Percentiles rank a stretch among this genome's conserved stretches.
Conservation (phyloP, 768 basidiomycete species). For the Naganishia vaughanmartiniae region DNA sequence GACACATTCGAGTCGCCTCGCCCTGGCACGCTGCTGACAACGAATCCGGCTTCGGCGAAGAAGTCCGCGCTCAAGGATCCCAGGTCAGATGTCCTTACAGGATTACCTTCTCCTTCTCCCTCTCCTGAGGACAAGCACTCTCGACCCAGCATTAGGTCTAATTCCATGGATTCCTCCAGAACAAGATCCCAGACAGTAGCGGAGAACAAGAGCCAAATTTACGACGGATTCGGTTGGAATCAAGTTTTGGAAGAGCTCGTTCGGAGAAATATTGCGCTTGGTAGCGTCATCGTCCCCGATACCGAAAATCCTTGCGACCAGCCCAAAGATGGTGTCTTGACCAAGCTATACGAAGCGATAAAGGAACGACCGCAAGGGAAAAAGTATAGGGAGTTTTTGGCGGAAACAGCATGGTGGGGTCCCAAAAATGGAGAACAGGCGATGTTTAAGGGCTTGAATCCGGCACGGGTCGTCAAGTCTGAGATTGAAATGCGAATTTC, state of each 20-base stretch:
- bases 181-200: neutral
- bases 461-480: neutral
- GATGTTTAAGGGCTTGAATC: constrained; percentile 23
- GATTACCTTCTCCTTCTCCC: constrained; percentile 26
- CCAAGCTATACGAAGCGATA: constrained; percentile 6
- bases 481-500: constrained; percentile 8
- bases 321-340: neutral
- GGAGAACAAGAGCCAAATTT: constrained; percentile 4
- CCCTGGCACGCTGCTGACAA: neutral
- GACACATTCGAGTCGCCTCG: neutral
- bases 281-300: constrained; percentile 1
- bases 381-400: neutral
- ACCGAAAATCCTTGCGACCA: too few species aligned
- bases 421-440: constrained; percentile 16
- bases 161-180: neutral
- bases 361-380: constrained; percentile 10
- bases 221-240: constrained; percentile 16
- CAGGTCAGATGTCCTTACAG: constrained; percentile 11
- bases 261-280: constrained; percentile 4
- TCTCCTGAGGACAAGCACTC: constrained; percentile 25
- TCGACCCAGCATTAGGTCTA: neutral
- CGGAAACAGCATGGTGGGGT: constrained; percentile 7
- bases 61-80: constrained; percentile 13
- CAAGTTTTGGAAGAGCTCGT: constrained; percentile 11
- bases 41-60: neutral